Percentiles rank a stretch among this genome's conserved stretches.
Conservation (phyloP, 2,329 filamentous ascomycete genomes). For the Hypomyces perniciosus region DNA sequence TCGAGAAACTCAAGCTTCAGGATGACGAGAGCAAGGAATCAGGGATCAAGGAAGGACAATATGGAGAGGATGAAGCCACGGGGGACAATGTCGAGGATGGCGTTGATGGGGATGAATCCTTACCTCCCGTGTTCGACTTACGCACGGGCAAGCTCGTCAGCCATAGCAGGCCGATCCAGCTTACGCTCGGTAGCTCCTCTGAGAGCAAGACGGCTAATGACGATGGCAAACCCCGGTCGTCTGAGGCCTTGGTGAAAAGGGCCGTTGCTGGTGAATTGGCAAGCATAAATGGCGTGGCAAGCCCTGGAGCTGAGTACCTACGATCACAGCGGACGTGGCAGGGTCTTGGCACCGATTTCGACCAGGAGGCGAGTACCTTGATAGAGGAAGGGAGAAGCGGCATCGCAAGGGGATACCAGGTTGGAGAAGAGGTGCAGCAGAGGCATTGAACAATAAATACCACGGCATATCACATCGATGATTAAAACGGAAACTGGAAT, state of each 20-base stretch:
- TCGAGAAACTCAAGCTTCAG: slow-evolving; percentile 57
- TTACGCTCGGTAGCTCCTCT: slow-evolving; percentile 25
- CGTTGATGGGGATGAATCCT: slow-evolving; percentile 62
- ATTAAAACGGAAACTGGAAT: neutral
- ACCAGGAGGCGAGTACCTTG: slow-evolving; percentile 53
- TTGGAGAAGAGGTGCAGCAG: slow-evolving; percentile 51
- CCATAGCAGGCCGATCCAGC: slow-evolving; percentile 67
- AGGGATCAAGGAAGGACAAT: neutral
- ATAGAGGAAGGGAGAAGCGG: slow-evolving; percentile 85
- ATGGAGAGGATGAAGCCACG: slow-evolving; percentile 16
- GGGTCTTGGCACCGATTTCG: slow-evolving; percentile 81
- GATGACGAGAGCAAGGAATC: slow-evolving; percentile 13
- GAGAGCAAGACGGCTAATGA: slow-evolving; percentile 18
- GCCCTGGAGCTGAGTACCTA: slow-evolving; percentile 84
- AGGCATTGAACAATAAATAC: slow-evolving; percentile 22
- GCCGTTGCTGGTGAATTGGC: slow-evolving; percentile 58
- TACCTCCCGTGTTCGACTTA: slow-evolving; percentile 86
- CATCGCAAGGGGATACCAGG: slow-evolving; percentile 80
- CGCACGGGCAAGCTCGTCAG: slow-evolving; percentile 79
- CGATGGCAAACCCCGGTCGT: slow-evolving; percentile 8
- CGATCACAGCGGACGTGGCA: slow-evolving; percentile 82
- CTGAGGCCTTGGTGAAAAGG: slow-evolving; percentile 50
- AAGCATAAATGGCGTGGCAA: slow-evolving; percentile 77
- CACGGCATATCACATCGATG: neutral
- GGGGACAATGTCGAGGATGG: slow-evolving; percentile 35